Conservation (phyloP, 495 filamentous ascomycete genomes). For the Bacidia gigantensis region DNA sequence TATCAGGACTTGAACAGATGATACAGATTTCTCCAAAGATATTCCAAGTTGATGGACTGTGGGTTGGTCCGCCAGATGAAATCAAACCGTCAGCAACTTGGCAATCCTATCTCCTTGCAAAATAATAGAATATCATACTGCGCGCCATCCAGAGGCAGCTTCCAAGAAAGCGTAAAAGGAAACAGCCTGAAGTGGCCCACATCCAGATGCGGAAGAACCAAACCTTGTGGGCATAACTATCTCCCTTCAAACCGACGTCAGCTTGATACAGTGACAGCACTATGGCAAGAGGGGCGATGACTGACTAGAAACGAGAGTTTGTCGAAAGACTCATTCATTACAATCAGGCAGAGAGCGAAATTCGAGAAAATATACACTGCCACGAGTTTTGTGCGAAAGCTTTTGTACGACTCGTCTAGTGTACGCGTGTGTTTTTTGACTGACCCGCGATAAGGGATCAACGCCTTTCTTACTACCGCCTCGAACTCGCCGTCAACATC, state of each 20-base stretch:
- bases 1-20: no score
- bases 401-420: conserved; percentile 92
- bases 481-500: no score
- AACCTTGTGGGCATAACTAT: not conserved
- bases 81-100: no score
- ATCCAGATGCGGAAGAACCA: not conserved
- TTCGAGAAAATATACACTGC: conserved; percentile 91
- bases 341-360: conserved; percentile 62
- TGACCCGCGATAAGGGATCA: no score
- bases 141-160: not conserved
- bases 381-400: conserved; percentile 85
- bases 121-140: no score
- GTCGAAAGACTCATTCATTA: conserved; percentile 46
- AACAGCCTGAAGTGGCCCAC: not conserved
- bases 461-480: no score
- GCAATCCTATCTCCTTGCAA: no score
- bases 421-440: no score
- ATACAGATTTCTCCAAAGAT: no score
- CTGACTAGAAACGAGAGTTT: not conserved
- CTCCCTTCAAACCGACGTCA: not conserved
- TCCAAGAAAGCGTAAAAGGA: not conserved
- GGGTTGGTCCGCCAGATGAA: no score
- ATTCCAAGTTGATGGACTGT: no score
- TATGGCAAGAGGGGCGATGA: not conserved
- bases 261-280: not conserved